Conservation (phyloP, 257 asterid genomes). For the Petunia axillaris region DNA sequence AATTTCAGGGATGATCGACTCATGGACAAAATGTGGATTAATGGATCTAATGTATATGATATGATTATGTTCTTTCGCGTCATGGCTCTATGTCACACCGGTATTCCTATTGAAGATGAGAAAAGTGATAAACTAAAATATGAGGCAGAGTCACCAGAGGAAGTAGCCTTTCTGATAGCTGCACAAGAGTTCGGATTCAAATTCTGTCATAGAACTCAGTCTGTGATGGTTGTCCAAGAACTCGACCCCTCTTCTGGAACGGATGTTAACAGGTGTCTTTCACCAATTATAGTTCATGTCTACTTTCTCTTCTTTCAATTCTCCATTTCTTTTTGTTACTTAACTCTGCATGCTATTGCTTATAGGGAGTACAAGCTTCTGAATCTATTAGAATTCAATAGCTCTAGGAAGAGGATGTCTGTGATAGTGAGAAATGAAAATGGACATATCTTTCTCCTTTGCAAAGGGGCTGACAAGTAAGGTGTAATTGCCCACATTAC, state of each 20-base stretch:
- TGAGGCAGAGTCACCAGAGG: slow-evolving; percentile 97
- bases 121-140: slow-evolving; percentile 66
- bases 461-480: slow-evolving; percentile 86
- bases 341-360: neutral
- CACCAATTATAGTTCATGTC: neutral
- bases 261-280: slow-evolving; percentile 68
- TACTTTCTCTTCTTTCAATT: neutral
- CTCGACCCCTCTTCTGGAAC: slow-evolving; percentile 65
- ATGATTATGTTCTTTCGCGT: slow-evolving; percentile 75
- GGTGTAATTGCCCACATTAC: neutral
- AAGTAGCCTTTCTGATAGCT: slow-evolving; percentile 86
- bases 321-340: neutral
- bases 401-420: slow-evolving; percentile 98
- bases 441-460: slow-evolving; percentile 75
- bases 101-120: slow-evolving; percentile 75
- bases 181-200: slow-evolving; percentile 96
- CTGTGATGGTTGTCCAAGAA: slow-evolving; percentile 69
- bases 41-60: slow-evolving; percentile 57
- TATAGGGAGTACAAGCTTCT: slow-evolving; percentile 87
- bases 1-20: slow-evolving; percentile 82
- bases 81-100: slow-evolving; percentile 87
- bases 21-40: slow-evolving; percentile 77
- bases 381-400: slow-evolving; percentile 85
- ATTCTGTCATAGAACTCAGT: slow-evolving; percentile 81
- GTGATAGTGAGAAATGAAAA: slow-evolving; percentile 72